phyloP scores from a whole-genome alignment of 208 protist species.

The Lotmaria passim region DNA sequence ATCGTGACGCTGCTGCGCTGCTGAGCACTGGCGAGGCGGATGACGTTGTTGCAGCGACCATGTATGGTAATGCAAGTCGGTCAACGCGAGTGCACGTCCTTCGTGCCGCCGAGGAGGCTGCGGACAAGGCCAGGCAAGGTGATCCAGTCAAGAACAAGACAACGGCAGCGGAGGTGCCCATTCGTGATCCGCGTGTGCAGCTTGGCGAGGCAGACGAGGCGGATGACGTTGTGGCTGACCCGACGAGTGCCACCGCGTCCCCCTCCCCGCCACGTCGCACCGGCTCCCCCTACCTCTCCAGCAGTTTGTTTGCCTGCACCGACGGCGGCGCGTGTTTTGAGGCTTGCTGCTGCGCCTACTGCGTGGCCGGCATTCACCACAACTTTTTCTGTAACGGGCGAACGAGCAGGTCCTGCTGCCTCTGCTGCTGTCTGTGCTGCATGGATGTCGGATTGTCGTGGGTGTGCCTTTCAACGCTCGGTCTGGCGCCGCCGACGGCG shows the following conservation, averaged over 20 bases:
- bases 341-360: slow-evolving; percentile 5
- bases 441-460: neutral
- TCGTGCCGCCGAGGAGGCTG: neutral
- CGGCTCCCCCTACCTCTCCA: neutral
- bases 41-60: neutral
- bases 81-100: neutral
- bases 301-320: neutral
- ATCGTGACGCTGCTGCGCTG: neutral
- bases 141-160: too few species aligned
- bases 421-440: neutral
- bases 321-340: neutral
- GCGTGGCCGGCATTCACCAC: neutral
- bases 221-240: neutral
- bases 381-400: neutral
- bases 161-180: too few species aligned
- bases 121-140: too few species aligned
- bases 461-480: neutral
- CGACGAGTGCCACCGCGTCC: neutral
- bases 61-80: neutral
- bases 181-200: neutral
- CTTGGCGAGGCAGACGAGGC: neutral
- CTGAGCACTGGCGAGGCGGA: neutral
- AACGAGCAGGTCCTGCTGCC: neutral
- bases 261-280: neutral
- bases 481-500: neutral